Evolutionary conservation across 345 rosid genomes (phyloP).

Genomic region (Carallia pectinifolia): DNA sequence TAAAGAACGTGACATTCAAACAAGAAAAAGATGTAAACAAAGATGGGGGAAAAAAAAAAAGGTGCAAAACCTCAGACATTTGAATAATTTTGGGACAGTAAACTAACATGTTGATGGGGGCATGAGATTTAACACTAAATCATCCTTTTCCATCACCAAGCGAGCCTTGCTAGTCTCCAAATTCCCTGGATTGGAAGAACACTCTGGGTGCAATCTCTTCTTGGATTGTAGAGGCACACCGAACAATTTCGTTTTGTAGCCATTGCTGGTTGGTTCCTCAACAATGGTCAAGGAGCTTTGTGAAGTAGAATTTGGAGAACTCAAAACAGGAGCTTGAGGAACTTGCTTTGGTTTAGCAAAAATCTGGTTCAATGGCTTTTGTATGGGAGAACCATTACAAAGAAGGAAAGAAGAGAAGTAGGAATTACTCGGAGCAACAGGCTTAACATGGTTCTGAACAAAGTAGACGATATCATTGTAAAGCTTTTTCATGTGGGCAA

Average conservation of each 20-base stretch:
- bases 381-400: conserved; percentile 26
- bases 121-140: conserved; percentile 80
- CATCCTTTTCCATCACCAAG: conserved; percentile 68
- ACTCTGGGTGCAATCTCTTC: conserved; percentile 59
- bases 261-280: conserved; percentile 25
- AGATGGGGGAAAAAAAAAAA: conserved; percentile 7
- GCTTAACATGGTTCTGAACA: conserved; percentile 89
- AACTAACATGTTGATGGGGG: conserved; percentile 61
- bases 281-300: conserved; percentile 45
- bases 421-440: conserved; percentile 65
- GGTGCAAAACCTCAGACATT: conserved; percentile 17
- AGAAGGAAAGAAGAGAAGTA: conserved; percentile 46
- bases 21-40: conserved; percentile 15
- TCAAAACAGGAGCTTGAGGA: conserved; percentile 24
- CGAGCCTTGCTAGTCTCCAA: conserved; percentile 57
- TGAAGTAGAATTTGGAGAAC: conserved; percentile 36
- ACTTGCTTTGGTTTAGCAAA: conserved; percentile 23
- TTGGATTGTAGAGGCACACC: conserved; percentile 74
- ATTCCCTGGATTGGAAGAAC: conserved; percentile 25
- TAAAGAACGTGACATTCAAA: conserved; percentile 18
- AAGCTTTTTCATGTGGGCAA: conserved; percentile 86
- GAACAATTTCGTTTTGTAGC: conserved; percentile 65
- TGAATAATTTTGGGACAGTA: conserved; percentile 6
- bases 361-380: conserved; percentile 47
- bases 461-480: conserved; percentile 87